Percentiles rank a stretch among this genome's conserved stretches.
Conservation (phyloP, 129 eudicot genomes). For the Gnaphalium uliginosum region DNA sequence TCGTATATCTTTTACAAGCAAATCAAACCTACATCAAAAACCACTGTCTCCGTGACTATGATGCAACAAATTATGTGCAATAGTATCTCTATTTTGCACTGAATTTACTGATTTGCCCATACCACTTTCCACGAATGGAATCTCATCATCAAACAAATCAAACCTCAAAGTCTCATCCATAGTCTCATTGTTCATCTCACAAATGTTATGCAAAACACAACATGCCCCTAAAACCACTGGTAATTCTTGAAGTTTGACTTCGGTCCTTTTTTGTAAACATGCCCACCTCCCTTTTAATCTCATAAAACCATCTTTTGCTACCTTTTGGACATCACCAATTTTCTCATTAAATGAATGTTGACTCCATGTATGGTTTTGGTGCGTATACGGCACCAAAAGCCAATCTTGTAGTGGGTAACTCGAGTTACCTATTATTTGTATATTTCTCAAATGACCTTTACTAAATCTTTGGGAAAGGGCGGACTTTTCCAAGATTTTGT, state of each 20-base stretch:
- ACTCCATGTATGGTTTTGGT: slow-evolving; percentile 68
- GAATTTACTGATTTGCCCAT: slow-evolving; percentile 48
- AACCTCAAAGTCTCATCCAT: slow-evolving; percentile 47
- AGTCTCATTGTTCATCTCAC: slow-evolving; percentile 61
- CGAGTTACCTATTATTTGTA: slow-evolving; percentile 49
- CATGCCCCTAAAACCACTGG: slow-evolving; percentile 78
- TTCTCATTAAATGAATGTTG: slow-evolving; percentile 71
- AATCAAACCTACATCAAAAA: background rate
- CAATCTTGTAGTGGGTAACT: slow-evolving; percentile 57
- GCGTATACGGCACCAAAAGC: slow-evolving; percentile 66
- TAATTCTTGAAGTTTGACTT: slow-evolving; percentile 77
- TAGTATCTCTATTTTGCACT: slow-evolving; percentile 57
- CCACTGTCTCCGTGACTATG: slow-evolving; percentile 23
- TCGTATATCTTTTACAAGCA: background rate
- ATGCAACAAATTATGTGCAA: slow-evolving; percentile 72
- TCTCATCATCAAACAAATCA: slow-evolving; percentile 62
- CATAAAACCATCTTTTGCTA: slow-evolving; percentile 64
- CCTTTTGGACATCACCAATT: slow-evolving; percentile 48
- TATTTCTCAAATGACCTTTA: slow-evolving; percentile 43
- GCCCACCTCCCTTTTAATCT: slow-evolving; percentile 72
- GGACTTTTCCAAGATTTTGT: slow-evolving; percentile 61
- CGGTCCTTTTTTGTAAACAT: slow-evolving; percentile 75
- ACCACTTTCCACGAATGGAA: slow-evolving; percentile 42
- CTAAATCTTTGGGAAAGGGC: slow-evolving; percentile 57
- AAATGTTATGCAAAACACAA: slow-evolving; percentile 77